A percentile compares a stretch with the other conserved stretches of the same genome.
Evolutionary conservation across 352 stramenopile species (phyloP).

Genomic region (Phytophthora pini): DNA sequence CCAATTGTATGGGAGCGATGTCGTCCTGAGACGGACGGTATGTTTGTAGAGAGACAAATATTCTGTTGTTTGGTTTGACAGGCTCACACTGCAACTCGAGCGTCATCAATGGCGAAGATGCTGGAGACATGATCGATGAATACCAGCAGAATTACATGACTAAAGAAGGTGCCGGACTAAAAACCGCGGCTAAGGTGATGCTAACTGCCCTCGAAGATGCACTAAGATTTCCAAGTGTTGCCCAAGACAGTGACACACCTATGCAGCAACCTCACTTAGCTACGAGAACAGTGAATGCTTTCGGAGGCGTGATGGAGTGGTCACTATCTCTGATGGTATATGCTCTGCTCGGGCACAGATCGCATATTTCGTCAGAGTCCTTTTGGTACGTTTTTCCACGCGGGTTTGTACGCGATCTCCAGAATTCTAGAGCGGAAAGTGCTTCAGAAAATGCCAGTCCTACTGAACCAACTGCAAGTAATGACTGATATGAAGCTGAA

Average conservation of each 20-base stretch:
- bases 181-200: background rate
- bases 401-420: too few relatives aligned
- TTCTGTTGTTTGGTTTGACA: background rate
- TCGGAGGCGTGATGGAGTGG: background rate
- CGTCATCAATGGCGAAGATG: background rate
- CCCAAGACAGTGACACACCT: background rate
- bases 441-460: too few relatives aligned
- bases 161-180: background rate
- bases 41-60: background rate
- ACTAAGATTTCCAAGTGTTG: background rate
- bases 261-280: background rate
- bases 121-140: background rate
- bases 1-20: background rate
- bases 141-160: conserved; percentile 1
- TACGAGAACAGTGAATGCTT: background rate
- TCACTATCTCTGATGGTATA: background rate
- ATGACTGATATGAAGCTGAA: too few relatives aligned
- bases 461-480: too few relatives aligned
- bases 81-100: background rate
- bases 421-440: too few relatives aligned
- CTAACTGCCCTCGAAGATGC: background rate
- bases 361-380: background rate
- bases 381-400: background rate
- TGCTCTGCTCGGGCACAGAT: background rate
- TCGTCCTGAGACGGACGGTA: background rate